Base-by-base conservation (phyloP, 352 stramenopile genomes). In the Pythium dissotocum region DNA sequence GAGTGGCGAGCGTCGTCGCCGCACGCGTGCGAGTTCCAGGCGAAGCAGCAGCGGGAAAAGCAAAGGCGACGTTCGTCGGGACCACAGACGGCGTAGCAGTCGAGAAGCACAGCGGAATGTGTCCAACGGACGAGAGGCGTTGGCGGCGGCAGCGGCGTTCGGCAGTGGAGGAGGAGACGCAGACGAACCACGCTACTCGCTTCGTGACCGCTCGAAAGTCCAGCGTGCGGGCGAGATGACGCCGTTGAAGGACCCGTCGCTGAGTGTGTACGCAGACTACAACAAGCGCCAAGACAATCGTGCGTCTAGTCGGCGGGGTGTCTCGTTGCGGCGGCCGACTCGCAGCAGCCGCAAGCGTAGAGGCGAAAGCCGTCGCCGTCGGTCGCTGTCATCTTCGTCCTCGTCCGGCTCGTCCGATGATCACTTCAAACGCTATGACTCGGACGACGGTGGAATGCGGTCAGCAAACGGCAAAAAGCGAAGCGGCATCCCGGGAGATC, bases 181-280 rank as follows among this genome's bases (percentile, higher is more conserved):
- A 9, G 75, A 57, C 42, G 76, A 73, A 28, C 73, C 69, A 4
- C 83, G 87, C 18, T 94, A 94, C 65, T 87, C 79, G 7, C 73
- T 94, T 14, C 80, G 87, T 18, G 75, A 93, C 77, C 85, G 87
- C 10, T 84, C 82, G 0, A 94, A 93, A 73, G 79, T 82, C 10
- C 76, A 88, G 63, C 73, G 77, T 33, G 38, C 58, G 0, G 77
- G 77, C 4, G 53, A 63, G 58, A 3, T 73, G 26, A 72, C 73
- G 9, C 67, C 76, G 9, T 46, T 65, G 6, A 76, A 82, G 35
- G 75, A 75, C 36, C 28, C 58, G 16, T 71, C 75, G n/a, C 70
- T 80, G 42, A 69, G 65, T 44, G 82, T 78, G 12, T 91, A 87
- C 36, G 73, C 80, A 0, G 83, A 93, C 7, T 94, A 86, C 55